Conservation (phyloP, 345 rosid species). For the Carallia brachiata region DNA sequence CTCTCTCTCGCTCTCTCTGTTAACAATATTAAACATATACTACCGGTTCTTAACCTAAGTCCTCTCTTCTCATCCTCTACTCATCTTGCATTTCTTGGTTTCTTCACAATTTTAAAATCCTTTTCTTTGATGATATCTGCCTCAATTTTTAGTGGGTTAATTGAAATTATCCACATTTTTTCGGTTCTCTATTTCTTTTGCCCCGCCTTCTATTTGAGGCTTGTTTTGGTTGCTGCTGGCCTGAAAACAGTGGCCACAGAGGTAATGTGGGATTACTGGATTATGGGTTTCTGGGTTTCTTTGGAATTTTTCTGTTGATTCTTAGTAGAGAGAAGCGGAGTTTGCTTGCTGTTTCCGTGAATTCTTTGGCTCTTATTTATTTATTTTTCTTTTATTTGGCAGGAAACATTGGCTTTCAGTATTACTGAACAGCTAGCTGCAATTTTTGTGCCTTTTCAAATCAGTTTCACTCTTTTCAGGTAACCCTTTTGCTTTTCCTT, state of each 20-base stretch:
- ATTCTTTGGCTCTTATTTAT: conserved; percentile 2
- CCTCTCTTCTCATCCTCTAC: conserved; percentile 3
- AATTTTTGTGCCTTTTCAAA: conserved; percentile 18
- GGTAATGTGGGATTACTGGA: no score
- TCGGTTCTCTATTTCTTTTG: neutral
- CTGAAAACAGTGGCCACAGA: no score
- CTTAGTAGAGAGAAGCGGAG: neutral
- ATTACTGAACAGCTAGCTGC: conserved; percentile 10
- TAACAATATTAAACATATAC: conserved; percentile 4
- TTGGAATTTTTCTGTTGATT: no score
- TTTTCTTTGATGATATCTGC: neutral
- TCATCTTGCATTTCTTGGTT: neutral
- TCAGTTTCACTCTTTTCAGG: conserved; percentile 25
- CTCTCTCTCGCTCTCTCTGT: neutral
- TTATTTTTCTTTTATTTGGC: no score
- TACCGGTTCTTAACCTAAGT: conserved; percentile 43
- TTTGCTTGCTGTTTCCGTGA: conserved; percentile 6
- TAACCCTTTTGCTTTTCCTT: conserved; percentile 14
- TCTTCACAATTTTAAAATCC: neutral
- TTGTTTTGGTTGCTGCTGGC: no score
- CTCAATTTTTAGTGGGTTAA: conserved; percentile 17
- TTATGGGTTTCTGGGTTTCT: no score
- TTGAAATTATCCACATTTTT: conserved; percentile 11
- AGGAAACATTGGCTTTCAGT: no score
- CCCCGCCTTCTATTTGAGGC: no score